Percentiles rank a stretch among this genome's conserved stretches.
These are phyloP conservation scores for Blastomyces gilchristii DNA, from an alignment of 2,329 filamentous ascomycete genomes.

Conservation along the genomic window DNA sequence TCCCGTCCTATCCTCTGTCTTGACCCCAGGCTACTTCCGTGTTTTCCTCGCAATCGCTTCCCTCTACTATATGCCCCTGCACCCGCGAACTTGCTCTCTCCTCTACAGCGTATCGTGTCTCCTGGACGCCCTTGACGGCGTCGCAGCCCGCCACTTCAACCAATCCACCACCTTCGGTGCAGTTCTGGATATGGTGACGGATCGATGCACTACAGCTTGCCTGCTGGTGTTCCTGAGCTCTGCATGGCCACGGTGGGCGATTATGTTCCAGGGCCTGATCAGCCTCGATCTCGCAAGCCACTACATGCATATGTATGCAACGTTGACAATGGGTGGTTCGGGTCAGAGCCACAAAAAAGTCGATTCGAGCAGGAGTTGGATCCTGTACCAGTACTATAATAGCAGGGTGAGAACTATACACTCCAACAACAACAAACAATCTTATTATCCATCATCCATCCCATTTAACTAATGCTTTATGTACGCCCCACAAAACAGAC, in stretches of 20 bases:
- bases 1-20: neutral
- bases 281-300: conserved; percentile 88
- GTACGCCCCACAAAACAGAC: conserved; percentile 44
- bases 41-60: conserved; percentile 78
- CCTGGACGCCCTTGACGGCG: conserved; percentile 88
- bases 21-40: conserved; percentile 57
- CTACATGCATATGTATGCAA: conserved; percentile 99
- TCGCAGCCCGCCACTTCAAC: conserved; percentile 75
- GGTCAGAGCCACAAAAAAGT: conserved; percentile 86
- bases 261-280: conserved; percentile 89
- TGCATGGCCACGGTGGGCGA: conserved; percentile 87
- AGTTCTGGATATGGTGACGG: conserved; percentile 97
- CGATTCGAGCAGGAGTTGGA: conserved; percentile 73
- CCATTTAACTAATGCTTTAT: too few relatives aligned
- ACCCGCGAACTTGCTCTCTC: conserved; percentile 86
- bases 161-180: conserved; percentile 94
- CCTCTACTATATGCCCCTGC: conserved; percentile 97
- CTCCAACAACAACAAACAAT: too few relatives aligned
- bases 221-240: conserved; percentile 88
- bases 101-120: conserved; percentile 85
- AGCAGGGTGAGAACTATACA: conserved; percentile 60
- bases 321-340: conserved; percentile 72
- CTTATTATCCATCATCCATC: too few relatives aligned
- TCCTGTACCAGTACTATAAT: conserved; percentile 92
- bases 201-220: conserved; percentile 92